These are phyloP conservation scores for Aspergillus melleus DNA, from an alignment of 2,329 filamentous ascomycete genomes.

Conservation along the genomic window DNA sequence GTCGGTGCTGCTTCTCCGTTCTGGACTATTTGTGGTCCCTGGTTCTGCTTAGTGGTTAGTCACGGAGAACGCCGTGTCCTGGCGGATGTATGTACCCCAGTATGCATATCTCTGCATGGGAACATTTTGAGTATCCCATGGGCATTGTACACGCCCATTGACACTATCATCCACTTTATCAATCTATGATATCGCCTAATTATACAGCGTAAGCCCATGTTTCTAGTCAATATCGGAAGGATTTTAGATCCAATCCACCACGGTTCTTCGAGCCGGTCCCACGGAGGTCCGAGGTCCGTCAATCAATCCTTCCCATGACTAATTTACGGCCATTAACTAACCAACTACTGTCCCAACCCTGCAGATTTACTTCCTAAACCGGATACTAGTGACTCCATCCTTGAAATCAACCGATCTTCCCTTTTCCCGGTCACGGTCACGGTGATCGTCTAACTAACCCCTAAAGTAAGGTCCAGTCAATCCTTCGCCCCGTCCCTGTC, in stretches of 20 bases:
- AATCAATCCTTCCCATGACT: not conserved
- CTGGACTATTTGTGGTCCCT: too few species aligned
- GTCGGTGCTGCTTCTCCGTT: not conserved
- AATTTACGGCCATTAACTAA: not conserved
- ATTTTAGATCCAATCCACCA: not conserved
- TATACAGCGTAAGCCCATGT: too few species aligned
- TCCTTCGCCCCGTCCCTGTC: not conserved
- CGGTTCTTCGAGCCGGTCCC: not conserved
- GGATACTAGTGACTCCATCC: not conserved
- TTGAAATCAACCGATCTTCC: not conserved
- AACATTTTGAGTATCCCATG: too few species aligned
- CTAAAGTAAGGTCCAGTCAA: not conserved
- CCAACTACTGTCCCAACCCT: not conserved
- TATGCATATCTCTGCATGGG: too few species aligned
- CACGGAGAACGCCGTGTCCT: too few species aligned
- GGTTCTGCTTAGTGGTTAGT: too few species aligned
- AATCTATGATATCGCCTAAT: too few species aligned
- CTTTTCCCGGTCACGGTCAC: not conserved
- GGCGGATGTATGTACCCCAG: too few species aligned
- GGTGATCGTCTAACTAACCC: conserved; percentile 2
- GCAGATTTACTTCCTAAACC: not conserved
- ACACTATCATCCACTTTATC: not conserved
- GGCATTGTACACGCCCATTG: too few species aligned
- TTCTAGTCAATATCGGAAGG: not conserved
- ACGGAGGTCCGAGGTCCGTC: not conserved